Evolutionary conservation across 306 rosid species (phyloP), one percentile per base, ranked within the genome.

Genomic region (Lupinus albus): DNA sequence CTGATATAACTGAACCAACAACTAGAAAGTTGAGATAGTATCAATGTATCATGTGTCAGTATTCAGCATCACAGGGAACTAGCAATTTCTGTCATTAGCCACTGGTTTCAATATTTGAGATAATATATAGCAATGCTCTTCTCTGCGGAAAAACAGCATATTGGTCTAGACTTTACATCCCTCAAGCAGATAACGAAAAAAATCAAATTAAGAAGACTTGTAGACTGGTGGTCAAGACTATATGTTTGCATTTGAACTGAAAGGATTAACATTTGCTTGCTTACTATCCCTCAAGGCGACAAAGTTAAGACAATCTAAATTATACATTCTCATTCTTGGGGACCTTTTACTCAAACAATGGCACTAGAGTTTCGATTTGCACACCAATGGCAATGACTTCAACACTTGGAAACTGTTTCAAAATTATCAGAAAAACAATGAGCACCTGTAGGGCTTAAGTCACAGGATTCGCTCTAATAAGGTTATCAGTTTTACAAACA

Each of bases 201-300:
- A 68, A 44, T 61, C 71, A 14, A 53, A 45, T 68, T 25, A 60
- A 42, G 76, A 76, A 15, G 50, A 58, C 62, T n/a, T 20, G 41
- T 6, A 68, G 47, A 12, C 44, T 61, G 15, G 51, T 18, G 25
- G 42, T 16, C 39, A 78, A 77, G 42, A 49, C 74, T 64, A 76
- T 55, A 59, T 60, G 63, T 33, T 78, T 33, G 62, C 45, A 78
- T 44, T 68, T 54, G 66, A 65, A 68, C 57, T 56, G 18, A 81
- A 66, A 20, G 56, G 35, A 59, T 51, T 33, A 44, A 57, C 36
- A 63, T 76, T 12, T 56, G 45, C 67, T 41, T 63, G 55, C 53
- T 30, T 14, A 30, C 45, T 73, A 75, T 15, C 55, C 20, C 65
- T 52, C 39, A 4, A 20, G 35, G 30, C 59, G 18, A 35, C 67